These are phyloP conservation scores for Phoma herbarum DNA, from an alignment of 2,329 filamentous ascomycete species.

Conservation along the genomic window DNA sequence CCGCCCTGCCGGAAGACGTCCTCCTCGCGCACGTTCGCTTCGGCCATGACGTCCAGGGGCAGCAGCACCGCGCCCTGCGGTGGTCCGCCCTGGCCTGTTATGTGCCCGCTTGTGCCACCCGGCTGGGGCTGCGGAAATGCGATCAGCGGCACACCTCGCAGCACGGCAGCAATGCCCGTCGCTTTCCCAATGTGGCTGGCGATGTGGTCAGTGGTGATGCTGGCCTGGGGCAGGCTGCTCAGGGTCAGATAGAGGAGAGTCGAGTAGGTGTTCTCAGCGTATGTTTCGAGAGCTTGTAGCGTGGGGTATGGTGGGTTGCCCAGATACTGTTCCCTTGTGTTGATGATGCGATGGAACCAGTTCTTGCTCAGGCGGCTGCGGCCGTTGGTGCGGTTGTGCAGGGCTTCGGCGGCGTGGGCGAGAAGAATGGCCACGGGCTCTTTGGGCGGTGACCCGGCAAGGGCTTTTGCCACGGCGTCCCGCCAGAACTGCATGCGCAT, in stretches of 20 bases:
- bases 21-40: conserved; percentile 82
- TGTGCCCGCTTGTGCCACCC: conserved; percentile 55
- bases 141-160: conserved; percentile 89
- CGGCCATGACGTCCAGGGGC: conserved; percentile 89
- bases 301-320: conserved; percentile 82
- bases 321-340: conserved; percentile 81
- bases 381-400: conserved; percentile 58
- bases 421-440: conserved; percentile 91
- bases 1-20: conserved; percentile 85
- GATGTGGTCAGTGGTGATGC: conserved; percentile 87
- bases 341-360: conserved; percentile 75
- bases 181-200: conserved; percentile 96
- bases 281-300: conserved; percentile 79
- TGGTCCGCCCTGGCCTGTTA: conserved; percentile 50
- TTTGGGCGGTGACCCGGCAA: conserved; percentile 80
- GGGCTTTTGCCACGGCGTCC: conserved; percentile 80
- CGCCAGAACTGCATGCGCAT: conserved; percentile 97
- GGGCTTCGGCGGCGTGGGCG: conserved; percentile 72
- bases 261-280: conserved; percentile 94
- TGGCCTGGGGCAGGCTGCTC: conserved; percentile 79
- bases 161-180: conserved; percentile 82
- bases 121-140: conserved; percentile 75
- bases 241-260: conserved; percentile 89
- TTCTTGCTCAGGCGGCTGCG: conserved; percentile 61
- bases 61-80: conserved; percentile 76